Evolutionary conservation across 805 yeast species (phyloP), one percentile per base, ranked within the genome.

Genomic region (Pichia occidentalis): DNA sequence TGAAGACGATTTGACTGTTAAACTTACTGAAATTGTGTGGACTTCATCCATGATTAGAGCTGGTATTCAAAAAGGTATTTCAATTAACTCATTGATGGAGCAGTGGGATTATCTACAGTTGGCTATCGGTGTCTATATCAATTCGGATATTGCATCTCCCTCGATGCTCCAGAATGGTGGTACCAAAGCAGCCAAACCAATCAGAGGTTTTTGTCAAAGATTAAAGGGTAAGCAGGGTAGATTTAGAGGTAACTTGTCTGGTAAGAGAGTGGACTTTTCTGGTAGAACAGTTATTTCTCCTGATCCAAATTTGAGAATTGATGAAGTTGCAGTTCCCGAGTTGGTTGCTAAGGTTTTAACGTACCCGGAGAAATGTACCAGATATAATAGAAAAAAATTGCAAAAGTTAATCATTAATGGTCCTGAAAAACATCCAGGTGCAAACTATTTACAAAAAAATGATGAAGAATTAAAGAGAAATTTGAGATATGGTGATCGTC

Each of bases 261-360:
- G 99, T 62, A 92, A 92, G 63, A 84, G 99, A 68, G 99, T 92
- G 19, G 99, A 92, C 62, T 92, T 92, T 57, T 87, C 97, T 0
- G 98, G 95, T 35, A 77, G 99, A 67, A 92, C 98, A 0, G 99
- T 92, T 50, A 92, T 92, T 55, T 90, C 97, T 2, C 98, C 98
- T 2, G 99, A 92, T 67, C 99, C 99, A 25, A 92, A 92, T 58
- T 67, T 92, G 51, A 71, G 82, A 21, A 85, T 92, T 46, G 97
- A 92, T 62, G 96, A 92, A 63, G 99, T 92, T 29, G 98, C 98
- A 1, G 97, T 92, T 19, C 99, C 99, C 7, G 96, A 88, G 52
- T 71, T 94, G 47, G 96, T 92, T 22, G 97, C 97, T 13, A 92
- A 88, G 61, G 84, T 92, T 17, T 69, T 92, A 53, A 92, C 99